phyloP scores from a whole-genome alignment of 495 filamentous ascomycete genomes.

The Parathielavia appendiculata region DNA sequence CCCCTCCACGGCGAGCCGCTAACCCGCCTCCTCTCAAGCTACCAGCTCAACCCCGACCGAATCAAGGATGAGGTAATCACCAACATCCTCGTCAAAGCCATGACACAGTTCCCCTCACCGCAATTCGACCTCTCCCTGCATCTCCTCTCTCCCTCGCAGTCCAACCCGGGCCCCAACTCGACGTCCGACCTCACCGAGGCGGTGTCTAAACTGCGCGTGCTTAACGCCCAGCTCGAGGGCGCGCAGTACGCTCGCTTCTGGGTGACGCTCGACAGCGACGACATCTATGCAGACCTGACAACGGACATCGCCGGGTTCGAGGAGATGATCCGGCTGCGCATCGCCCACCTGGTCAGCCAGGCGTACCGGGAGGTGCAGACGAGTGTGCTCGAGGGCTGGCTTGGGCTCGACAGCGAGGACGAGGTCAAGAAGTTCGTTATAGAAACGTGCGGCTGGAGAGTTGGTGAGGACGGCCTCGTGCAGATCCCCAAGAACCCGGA shows the following conservation, averaged over 20 bases:
- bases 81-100: slow-evolving; percentile 96
- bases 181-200: slow-evolving; percentile 69
- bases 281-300: slow-evolving; percentile 91
- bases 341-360: slow-evolving; percentile 84
- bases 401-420: slow-evolving; percentile 68
- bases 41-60: slow-evolving; percentile 99
- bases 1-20: background rate
- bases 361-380: slow-evolving; percentile 77
- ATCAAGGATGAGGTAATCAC: slow-evolving; percentile 93
- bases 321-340: slow-evolving; percentile 87
- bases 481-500: slow-evolving; percentile 89
- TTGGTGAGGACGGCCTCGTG: slow-evolving; percentile 49
- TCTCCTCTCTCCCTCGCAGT: slow-evolving; percentile 60
- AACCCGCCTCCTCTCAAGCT: slow-evolving; percentile 50
- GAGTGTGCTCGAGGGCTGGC: slow-evolving; percentile 75
- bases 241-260: slow-evolving; percentile 90
- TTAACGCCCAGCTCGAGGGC: slow-evolving; percentile 79
- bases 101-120: slow-evolving; percentile 94
- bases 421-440: slow-evolving; percentile 74
- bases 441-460: slow-evolving; percentile 82
- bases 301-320: slow-evolving; percentile 95
- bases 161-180: slow-evolving; percentile 39
- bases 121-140: slow-evolving; percentile 92
- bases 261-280: slow-evolving; percentile 84
- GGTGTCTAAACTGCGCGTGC: slow-evolving; percentile 76